Conservation (phyloP, 257 asterid species). For the Thymus mandschuricus region DNA sequence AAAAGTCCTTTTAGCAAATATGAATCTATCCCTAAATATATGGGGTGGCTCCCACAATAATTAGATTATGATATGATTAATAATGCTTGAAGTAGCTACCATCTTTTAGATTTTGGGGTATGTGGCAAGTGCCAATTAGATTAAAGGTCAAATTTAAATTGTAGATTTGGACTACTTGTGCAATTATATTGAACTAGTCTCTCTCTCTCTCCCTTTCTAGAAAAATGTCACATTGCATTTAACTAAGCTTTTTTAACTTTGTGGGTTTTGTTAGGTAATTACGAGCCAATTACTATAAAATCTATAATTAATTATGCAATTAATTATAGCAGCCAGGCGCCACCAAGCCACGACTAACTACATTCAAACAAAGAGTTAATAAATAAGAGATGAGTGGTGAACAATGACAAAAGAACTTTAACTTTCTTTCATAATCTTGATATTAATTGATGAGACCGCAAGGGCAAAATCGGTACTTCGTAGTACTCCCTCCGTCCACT, state of each 20-base stretch:
- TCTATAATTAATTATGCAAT: constrained; percentile 8
- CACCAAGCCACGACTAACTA: constrained; percentile 29
- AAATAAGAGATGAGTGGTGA: constrained; percentile 32
- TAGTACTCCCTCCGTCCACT: too few species aligned
- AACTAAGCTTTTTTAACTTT: not conserved
- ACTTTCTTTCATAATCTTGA: constrained; percentile 20
- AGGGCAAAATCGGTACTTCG: constrained; percentile 12
- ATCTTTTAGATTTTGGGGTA: not conserved
- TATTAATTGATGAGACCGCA: not conserved
- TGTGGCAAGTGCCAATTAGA: constrained; percentile 41
- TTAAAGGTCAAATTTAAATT: constrained; percentile 23
- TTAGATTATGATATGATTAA: constrained; percentile 19
- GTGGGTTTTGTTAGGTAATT: constrained; percentile 44
- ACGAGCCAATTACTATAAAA: constrained; percentile 19
- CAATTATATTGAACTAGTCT: constrained; percentile 2
- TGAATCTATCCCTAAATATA: constrained; percentile 16
- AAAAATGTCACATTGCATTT: constrained; percentile 12
- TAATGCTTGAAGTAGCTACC: constrained; percentile 4
- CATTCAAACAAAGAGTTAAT: constrained; percentile 19
- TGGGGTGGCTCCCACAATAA: constrained; percentile 46
- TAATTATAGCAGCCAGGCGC: constrained; percentile 35
- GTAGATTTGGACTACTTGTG: constrained; percentile 28
- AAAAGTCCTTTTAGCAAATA: constrained; percentile 15
- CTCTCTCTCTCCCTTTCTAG: not conserved
- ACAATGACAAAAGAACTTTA: constrained; percentile 16